Conservation (phyloP, 2,329 filamentous ascomycete species). For the Xylariomycetidae sp. region DNA sequence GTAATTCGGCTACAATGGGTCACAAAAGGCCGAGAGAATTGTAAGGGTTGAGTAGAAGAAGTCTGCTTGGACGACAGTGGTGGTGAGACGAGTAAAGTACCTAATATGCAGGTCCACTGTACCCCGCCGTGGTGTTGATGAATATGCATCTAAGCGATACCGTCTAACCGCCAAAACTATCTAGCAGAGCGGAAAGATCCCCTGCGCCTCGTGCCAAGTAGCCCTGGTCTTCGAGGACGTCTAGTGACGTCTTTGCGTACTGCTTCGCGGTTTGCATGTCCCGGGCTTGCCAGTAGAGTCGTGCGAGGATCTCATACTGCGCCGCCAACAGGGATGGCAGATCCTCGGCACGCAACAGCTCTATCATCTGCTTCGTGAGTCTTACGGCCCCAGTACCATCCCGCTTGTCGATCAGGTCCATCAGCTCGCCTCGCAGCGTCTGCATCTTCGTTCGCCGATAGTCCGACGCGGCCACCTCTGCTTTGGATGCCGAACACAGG, state of each 20-base stretch:
- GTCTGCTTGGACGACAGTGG: too few species aligned
- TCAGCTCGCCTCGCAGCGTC: conserved; percentile 17
- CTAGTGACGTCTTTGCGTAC: conserved; percentile 25
- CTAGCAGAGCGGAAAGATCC: conserved; percentile 14
- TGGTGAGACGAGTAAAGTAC: too few species aligned
- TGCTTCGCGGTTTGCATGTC: conserved; percentile 21
- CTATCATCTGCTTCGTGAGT: conserved; percentile 22
- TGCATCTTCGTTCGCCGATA: conserved; percentile 24
- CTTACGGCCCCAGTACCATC: conserved; percentile 22
- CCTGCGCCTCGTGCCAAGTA: conserved; percentile 18
- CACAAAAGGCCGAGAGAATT: too few species aligned
- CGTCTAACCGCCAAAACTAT: conserved; percentile 13
- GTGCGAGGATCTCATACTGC: conserved; percentile 29
- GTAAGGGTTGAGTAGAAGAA: too few species aligned
- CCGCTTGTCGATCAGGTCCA: conserved; percentile 20
- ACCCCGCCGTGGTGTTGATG: too few species aligned
- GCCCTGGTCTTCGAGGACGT: conserved; percentile 23
- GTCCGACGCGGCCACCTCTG: conserved; percentile 24
- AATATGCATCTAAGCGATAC: too few species aligned
- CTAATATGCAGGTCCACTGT: too few species aligned
- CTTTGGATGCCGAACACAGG: conserved; percentile 23
- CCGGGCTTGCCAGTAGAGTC: conserved; percentile 26
- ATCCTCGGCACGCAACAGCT: conserved; percentile 23
- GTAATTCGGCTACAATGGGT: too few species aligned
- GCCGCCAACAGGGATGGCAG: conserved; percentile 25